Percentiles rank a stretch among this genome's conserved stretches.
Evolutionary conservation across 1,139 yeast species (phyloP).

Genomic region (Sugiyamaella paludigena): DNA sequence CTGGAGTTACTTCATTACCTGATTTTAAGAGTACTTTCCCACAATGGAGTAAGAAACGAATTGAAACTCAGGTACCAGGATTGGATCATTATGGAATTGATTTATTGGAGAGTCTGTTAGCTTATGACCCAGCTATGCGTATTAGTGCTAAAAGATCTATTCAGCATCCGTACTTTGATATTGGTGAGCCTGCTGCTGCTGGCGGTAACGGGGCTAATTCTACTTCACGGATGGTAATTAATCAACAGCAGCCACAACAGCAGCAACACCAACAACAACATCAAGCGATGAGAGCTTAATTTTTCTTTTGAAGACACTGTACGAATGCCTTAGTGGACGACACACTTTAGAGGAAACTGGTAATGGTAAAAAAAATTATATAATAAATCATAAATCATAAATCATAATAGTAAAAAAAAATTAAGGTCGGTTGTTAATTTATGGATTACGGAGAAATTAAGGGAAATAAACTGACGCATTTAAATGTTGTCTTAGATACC

Average conservation of each 20-base stretch:
- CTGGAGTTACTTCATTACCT: slow-evolving; percentile 90
- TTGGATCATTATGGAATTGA: slow-evolving; percentile 74
- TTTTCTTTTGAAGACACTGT: background rate
- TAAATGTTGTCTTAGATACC: too few species aligned
- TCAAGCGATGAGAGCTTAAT: slow-evolving; percentile 9
- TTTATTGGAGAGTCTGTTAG: slow-evolving; percentile 71
- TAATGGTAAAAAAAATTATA: background rate
- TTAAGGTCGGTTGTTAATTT: too few species aligned
- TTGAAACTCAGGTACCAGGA: slow-evolving; percentile 72
- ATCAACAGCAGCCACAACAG: background rate
- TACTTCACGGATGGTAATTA: background rate
- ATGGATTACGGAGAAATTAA: too few species aligned
- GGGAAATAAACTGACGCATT: too few species aligned
- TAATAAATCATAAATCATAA: too few species aligned
- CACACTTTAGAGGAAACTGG: background rate
- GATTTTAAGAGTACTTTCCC: slow-evolving; percentile 96
- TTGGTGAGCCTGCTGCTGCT: slow-evolving; percentile 11
- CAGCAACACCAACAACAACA: slow-evolving; percentile 5
- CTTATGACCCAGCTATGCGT: slow-evolving; percentile 91
- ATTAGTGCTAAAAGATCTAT: slow-evolving; percentile 93
- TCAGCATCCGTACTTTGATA: slow-evolving; percentile 76
- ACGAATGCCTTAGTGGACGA: background rate
- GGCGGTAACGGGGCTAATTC: background rate
- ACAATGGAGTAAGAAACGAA: slow-evolving; percentile 78
- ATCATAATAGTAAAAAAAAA: too few species aligned